Evolutionary conservation across 495 filamentous ascomycete species (phyloP), one percentile per base, ranked within the genome.

Genomic region (Choiromyces venosus): DNA sequence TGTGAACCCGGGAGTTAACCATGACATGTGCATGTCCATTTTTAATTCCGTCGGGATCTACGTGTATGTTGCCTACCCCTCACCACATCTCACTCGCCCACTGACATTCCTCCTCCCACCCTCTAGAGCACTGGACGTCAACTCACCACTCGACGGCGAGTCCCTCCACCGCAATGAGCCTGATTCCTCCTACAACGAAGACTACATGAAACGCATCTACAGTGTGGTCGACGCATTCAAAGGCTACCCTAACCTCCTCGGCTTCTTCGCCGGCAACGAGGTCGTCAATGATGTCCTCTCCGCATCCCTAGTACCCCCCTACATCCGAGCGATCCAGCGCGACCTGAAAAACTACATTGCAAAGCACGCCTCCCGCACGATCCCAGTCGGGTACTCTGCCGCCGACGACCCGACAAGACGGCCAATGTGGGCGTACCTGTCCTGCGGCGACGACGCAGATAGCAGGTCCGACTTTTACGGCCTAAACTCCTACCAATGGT

Each of bases 401-500:
- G 94, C 94, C 38, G 94, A 97, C 82, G 91, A 97, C 65, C 91
- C 92, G 70, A 89, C 94, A 68, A 87, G 97, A 33, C 83, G 88
- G 69, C 93, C 96, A 78, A 91, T 88, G 71, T 92, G 87, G 85
- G 87, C 89, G 81, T 98, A 97, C 84, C 87, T 97, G 78, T 88
- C 91, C 80, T 98, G 94, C 70, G 90, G 92, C 74, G 84, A 89
- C 37, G 85, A 85, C 40, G 84, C 85, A 65, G 88, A 92, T 81
- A 93, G 91, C 52, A 86, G 87, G 29, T 87, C 88, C 68, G 94
- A 97, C 81, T 88, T 97, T 84, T 97, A 97, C 79, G 94, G 93
- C 66, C 86, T 98, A 73, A 98, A 98, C 88, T 92, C 89, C 71
- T 97, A 98, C 87, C 92, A 91, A 52, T 98, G 94, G 94, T 98